Conservation (phyloP, 2,329 filamentous ascomycete species). For the Purpureocillium lavendulum region DNA sequence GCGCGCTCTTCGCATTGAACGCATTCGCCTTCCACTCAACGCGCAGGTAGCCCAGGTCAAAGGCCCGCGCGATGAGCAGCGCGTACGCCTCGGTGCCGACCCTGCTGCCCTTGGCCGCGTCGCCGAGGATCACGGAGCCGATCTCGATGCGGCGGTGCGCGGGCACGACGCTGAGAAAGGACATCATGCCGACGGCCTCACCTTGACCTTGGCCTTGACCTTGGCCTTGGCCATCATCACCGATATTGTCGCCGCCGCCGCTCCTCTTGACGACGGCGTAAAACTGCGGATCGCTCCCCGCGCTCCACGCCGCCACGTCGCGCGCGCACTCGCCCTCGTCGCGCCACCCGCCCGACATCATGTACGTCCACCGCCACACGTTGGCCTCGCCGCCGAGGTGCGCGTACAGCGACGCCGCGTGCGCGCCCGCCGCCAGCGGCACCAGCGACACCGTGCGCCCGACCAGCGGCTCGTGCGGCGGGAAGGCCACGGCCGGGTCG, state of each 20-base stretch:
- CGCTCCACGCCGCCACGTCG: conserved; percentile 12
- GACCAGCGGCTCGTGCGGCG: conserved; percentile 12
- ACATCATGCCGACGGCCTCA: conserved; percentile 30
- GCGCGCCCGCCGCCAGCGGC: conserved; percentile 13
- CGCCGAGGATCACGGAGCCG: conserved; percentile 44
- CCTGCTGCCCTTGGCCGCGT: conserved; percentile 40
- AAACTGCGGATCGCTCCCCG: conserved; percentile 27
- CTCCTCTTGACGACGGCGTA: conserved; percentile 33
- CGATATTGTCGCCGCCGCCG: conserved; percentile 1
- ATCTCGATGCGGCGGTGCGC: conserved; percentile 46
- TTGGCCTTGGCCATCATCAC: too few species aligned
- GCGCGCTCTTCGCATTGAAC: conserved; percentile 43
- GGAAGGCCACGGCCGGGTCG: not conserved
- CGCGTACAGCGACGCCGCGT: conserved; percentile 19
- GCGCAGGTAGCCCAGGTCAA: conserved; percentile 45
- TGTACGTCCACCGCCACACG: conserved; percentile 23
- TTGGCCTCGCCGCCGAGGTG: conserved; percentile 24
- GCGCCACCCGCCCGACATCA: conserved; percentile 17
- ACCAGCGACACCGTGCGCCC: conserved; percentile 22
- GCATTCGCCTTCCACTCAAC: conserved; percentile 59
- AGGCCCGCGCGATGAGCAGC: conserved; percentile 43
- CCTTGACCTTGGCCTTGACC: not conserved
- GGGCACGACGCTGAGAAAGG: conserved; percentile 38
- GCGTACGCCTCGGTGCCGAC: conserved; percentile 51
- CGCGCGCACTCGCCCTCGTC: conserved; percentile 11